These are phyloP conservation scores for Vigna hirtella DNA, from an alignment of 306 rosid genomes.

Conservation along the genomic window DNA sequence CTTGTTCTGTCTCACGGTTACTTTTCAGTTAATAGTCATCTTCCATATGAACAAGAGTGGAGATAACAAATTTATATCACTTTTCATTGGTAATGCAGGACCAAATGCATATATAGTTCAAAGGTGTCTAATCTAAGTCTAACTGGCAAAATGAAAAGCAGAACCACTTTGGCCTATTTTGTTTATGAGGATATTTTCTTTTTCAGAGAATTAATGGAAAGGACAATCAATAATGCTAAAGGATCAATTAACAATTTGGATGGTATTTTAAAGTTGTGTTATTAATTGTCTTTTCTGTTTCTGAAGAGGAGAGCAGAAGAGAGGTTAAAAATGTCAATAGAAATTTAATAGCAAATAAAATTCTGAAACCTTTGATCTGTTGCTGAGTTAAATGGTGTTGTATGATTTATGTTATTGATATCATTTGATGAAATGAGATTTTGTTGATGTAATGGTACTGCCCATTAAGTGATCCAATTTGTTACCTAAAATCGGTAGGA, in stretches of 20 bases:
- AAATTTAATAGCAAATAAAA: not conserved
- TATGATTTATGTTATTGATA: not conserved
- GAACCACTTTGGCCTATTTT: conserved; percentile 41
- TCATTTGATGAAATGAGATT: not conserved
- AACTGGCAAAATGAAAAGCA: conserved; percentile 38
- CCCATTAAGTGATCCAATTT: not conserved
- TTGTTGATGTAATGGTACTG: not conserved
- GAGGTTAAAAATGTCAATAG: not conserved
- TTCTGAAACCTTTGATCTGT: not conserved
- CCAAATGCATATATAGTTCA: conserved; percentile 22
- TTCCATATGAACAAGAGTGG: conserved; percentile 12
- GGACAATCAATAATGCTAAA: not conserved
- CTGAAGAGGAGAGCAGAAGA: not conserved
- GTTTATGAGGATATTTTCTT: not conserved
- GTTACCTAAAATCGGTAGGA: not conserved
- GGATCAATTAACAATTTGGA: conserved; percentile 4
- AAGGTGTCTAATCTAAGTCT: conserved; percentile 28
- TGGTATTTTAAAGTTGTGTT: not conserved
- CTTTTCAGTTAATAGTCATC: conserved; percentile 41
- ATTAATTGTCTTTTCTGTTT: not conserved
- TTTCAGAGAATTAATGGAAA: conserved; percentile 2
- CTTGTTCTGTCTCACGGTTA: conserved; percentile 42
- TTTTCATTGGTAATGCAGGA: conserved; percentile 35
- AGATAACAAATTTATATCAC: not conserved
- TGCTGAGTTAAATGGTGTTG: not conserved